Evolutionary conservation across 2,329 filamentous ascomycete genomes (phyloP).

Genomic region (Xylariaceae sp.): DNA sequence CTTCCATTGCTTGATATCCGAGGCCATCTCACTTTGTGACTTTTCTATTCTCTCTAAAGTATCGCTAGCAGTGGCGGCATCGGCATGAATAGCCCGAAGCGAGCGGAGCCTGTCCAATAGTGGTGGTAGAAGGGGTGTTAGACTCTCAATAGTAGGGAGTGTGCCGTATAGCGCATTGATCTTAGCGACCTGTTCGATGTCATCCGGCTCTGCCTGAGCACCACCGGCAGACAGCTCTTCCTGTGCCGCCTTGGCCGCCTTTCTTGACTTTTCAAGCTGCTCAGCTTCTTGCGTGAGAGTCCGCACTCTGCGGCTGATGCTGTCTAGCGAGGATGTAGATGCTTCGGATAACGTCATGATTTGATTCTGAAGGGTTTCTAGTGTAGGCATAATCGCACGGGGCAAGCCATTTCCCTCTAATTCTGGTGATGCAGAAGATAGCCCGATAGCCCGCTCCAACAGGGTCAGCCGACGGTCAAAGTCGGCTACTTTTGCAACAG

Average conservation of each 20-base stretch:
- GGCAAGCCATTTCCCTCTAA: slow-evolving; percentile 53
- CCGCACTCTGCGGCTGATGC: slow-evolving; percentile 65
- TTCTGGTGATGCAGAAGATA: slow-evolving; percentile 65
- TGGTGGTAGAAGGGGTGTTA: slow-evolving; percentile 79
- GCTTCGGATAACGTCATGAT: slow-evolving; percentile 71
- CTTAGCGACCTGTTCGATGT: slow-evolving; percentile 73
- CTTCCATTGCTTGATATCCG: slow-evolving; percentile 82
- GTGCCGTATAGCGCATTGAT: slow-evolving; percentile 90
- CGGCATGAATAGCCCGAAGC: slow-evolving; percentile 77
- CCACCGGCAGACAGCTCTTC: slow-evolving; percentile 52
- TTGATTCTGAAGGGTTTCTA: slow-evolving; percentile 77
- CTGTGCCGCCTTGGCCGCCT: slow-evolving; percentile 58
- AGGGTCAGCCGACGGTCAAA: slow-evolving; percentile 79
- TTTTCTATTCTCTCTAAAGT: slow-evolving; percentile 74
- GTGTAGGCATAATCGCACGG: slow-evolving; percentile 73
- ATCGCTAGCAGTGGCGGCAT: slow-evolving; percentile 76
- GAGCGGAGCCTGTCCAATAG: slow-evolving; percentile 82
- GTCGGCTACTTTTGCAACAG: slow-evolving; percentile 75
- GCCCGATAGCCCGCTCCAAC: slow-evolving; percentile 77
- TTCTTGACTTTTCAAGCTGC: slow-evolving; percentile 61
- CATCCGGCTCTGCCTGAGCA: slow-evolving; percentile 40
- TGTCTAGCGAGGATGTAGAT: slow-evolving; percentile 68
- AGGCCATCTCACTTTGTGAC: slow-evolving; percentile 75
- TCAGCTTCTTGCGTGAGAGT: slow-evolving; percentile 71
- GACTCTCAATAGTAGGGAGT: slow-evolving; percentile 79